Conservation (phyloP, 495 filamentous ascomycete species). For the Bacidia rubella region DNA sequence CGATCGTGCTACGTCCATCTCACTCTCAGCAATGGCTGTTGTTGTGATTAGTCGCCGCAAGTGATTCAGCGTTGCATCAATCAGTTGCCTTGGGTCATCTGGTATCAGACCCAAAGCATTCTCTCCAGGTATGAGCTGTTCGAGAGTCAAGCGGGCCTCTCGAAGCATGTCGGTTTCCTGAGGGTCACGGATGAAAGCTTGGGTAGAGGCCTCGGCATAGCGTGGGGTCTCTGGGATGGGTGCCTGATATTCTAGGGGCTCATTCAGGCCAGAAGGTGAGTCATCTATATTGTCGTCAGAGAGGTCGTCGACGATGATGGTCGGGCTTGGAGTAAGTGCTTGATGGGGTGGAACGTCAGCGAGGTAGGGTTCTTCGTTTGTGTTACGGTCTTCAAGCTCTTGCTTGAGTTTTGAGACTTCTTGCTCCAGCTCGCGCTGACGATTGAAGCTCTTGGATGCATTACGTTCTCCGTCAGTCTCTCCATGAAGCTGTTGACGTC, state of each 20-base stretch:
- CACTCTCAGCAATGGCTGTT: constrained; percentile 1
- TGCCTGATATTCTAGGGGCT: constrained; percentile 2
- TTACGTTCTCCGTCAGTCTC: constrained; percentile 9
- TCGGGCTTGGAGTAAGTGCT: not conserved
- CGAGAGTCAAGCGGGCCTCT: constrained; percentile 52
- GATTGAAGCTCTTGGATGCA: constrained; percentile 11
- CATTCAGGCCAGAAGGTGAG: not conserved
- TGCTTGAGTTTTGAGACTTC: constrained; percentile 19
- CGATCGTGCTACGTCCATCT: constrained; percentile 1
- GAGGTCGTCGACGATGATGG: constrained; percentile 7
- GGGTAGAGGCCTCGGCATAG: constrained; percentile 12
- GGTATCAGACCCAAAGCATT: constrained; percentile 27
- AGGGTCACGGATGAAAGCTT: constrained; percentile 8
- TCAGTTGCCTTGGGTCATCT: constrained; percentile 10
- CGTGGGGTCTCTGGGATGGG: not conserved
- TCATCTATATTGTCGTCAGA: constrained; percentile 6
- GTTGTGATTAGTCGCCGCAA: constrained; percentile 4
- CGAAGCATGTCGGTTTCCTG: constrained; percentile 31
- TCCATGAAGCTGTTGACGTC: constrained; percentile 21
- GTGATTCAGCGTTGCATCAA: constrained; percentile 14
- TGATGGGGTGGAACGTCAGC: not conserved
- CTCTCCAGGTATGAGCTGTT: constrained; percentile 54
- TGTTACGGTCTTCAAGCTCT: constrained; percentile 11
- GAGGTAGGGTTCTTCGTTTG: not conserved
- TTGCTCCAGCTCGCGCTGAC: constrained; percentile 27